These are phyloP conservation scores for Dictyostelium purpureum DNA, from an alignment of 78 protist genomes.

Conservation along the genomic window DNA sequence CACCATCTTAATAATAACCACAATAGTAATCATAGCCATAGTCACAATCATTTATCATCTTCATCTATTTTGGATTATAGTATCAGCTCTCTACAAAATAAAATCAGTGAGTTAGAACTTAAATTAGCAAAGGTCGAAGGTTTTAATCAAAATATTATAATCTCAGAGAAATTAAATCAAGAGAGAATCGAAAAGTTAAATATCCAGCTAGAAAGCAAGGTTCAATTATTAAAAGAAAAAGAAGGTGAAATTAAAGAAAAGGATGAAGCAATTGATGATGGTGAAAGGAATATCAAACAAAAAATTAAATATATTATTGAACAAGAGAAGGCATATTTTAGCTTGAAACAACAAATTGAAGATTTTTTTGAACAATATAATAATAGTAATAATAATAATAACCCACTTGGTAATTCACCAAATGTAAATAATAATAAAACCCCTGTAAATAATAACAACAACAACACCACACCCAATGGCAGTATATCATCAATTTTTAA, in stretches of 20 bases:
- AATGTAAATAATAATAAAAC: not conserved
- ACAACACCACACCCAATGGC: not conserved
- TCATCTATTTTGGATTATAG: constrained; percentile 37
- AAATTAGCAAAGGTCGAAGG: constrained; percentile 9
- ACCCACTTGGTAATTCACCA: not conserved
- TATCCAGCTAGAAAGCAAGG: not conserved
- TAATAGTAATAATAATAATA: not conserved
- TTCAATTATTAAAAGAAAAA: not conserved
- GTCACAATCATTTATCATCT: not conserved
- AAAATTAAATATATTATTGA: constrained; percentile 39
- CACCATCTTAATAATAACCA: not conserved
- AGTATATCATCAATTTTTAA: not conserved
- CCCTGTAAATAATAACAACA: constrained; percentile 7
- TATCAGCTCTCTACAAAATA: constrained; percentile 43
- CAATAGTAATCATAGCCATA: not conserved
- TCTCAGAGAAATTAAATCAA: not conserved
- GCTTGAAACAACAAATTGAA: constrained; percentile 45
- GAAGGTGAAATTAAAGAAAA: not conserved
- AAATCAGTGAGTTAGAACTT: constrained; percentile 24
- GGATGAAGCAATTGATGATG: not conserved
- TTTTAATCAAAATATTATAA: not conserved
- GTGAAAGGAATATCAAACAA: constrained; percentile 5
- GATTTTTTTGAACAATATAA: constrained; percentile 14
- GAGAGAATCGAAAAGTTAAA: not conserved
- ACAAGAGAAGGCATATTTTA: constrained; percentile 26